Evolutionary conservation across 441 rosid species (phyloP).

Genomic region (Monsonia emarginata): DNA sequence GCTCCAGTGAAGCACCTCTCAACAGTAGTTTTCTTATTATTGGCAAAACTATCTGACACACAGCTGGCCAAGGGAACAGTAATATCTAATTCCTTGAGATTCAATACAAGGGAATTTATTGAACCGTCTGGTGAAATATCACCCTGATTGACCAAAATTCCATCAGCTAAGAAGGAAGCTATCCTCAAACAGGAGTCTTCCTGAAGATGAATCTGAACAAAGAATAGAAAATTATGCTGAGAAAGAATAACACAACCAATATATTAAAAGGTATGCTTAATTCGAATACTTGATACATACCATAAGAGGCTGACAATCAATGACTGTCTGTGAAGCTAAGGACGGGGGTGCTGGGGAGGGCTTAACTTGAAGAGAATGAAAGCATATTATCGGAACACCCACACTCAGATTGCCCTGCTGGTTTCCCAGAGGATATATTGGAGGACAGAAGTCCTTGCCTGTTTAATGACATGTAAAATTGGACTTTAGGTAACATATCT

Average conservation of each 20-base stretch:
- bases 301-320: constrained; percentile 84
- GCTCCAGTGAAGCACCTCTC: constrained; percentile 68
- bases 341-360: constrained; percentile 83
- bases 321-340: constrained; percentile 72
- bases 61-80: constrained; percentile 61
- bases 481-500: constrained; percentile 16
- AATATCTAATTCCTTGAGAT: constrained; percentile 63
- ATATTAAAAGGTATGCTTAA: constrained; percentile 8
- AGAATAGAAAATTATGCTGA: constrained; percentile 13
- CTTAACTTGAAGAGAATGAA: constrained; percentile 77
- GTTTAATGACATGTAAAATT: constrained; percentile 20
- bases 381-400: constrained; percentile 65
- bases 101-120: constrained; percentile 53
- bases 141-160: constrained; percentile 74
- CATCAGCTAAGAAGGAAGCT: constrained; percentile 89
- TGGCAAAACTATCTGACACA: constrained; percentile 29
- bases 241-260: background rate
- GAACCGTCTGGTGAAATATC: constrained; percentile 68
- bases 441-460: constrained; percentile 76
- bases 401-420: constrained; percentile 51
- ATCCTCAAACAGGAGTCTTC: constrained; percentile 96
- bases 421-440: constrained; percentile 72
- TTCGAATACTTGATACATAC: constrained; percentile 33
- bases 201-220: constrained; percentile 75
- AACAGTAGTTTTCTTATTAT: constrained; percentile 21